These are phyloP conservation scores for Phytophthora foliorum DNA, from an alignment of 352 stramenopile genomes.

Conservation along the genomic window DNA sequence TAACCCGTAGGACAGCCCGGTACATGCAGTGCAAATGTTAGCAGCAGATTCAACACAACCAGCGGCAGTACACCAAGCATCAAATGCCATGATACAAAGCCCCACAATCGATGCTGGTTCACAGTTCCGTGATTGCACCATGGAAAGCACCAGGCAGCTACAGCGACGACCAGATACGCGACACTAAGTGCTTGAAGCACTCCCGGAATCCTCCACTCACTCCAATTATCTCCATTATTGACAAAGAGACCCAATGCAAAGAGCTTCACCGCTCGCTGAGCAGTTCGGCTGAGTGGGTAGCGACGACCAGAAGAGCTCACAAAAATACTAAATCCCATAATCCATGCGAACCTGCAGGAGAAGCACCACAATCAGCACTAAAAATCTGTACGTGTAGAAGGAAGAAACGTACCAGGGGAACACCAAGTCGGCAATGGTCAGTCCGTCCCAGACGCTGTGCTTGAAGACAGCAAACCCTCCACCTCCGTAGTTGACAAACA, in stretches of 20 bases:
- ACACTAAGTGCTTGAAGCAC: conserved; percentile 78
- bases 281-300: conserved; percentile 9
- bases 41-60: conserved; percentile 55
- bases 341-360: conserved; percentile 77
- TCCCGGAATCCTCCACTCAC: conserved; percentile 73
- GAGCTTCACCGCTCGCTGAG: conserved; percentile 53
- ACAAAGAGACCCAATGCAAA: conserved; percentile 77
- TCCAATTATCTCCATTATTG: conserved; percentile 69
- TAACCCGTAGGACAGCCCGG: conserved; percentile 82
- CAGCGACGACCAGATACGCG: conserved; percentile 52
- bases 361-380: conserved; percentile 6
- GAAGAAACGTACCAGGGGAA: conserved; percentile 73
- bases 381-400: not conserved
- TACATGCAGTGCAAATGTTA: conserved; percentile 64
- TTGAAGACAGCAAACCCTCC: conserved; percentile 69
- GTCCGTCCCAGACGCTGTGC: conserved; percentile 83
- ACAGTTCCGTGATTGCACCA: not conserved
- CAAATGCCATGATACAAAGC: conserved; percentile 32
- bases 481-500: conserved; percentile 92
- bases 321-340: conserved; percentile 79
- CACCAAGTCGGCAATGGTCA: conserved; percentile 77
- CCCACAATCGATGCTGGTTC: not conserved
- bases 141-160: conserved; percentile 18
- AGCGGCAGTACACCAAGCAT: conserved; percentile 46
- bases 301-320: conserved; percentile 29